Base-by-base conservation (phyloP, 805 yeast genomes). In the Candida ipomoeae region DNA sequence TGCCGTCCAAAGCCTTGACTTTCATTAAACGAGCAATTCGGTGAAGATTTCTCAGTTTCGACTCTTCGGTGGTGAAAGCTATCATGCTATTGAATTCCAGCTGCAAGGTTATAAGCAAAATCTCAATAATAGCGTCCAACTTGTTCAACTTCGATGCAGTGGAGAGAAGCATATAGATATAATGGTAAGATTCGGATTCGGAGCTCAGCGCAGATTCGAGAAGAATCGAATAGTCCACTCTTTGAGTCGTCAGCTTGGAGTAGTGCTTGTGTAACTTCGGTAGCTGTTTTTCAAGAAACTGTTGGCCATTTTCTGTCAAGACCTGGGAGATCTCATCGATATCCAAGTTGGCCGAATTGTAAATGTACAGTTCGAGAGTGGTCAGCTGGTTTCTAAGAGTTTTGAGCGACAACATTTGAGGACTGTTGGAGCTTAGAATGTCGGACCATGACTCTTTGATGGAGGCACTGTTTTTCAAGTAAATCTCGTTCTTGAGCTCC, bases 401-500 rank as follows among this genome's bases (percentile, higher is more conserved):
- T 42, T 62, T 63, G 53, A 72, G 65, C 2, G 72, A 63, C 3
- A 74, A 56, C 41, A 72, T 59, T 48, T 68, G 71, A 2, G 77
- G 74, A 45, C 67, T 69, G 44, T 55, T 58, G 13, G 70, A 52
- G 37, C 54, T 58, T 35, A 62, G 48, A 17, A 69, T 43, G 29
- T 41, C 32, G 23, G 49, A 49, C 57, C 55, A 48, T 4, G 55
- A 48, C 46, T 55, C 51, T 39, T 55, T 37, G 38, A 53, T 38
- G 40, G 47, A 35, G 49, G 40, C 44, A 23, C 41, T 6, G 51
- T 38, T 54, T 57, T 81, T 82, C 39, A 85, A 70, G 59, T 84
- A 88, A n/a, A 87, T 70, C 49, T 87, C 84, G 43, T 75, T 78
- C 51, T 81, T 83, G 39, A 89, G 68, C 60, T 90, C 96, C 54